Evolutionary conservation across 306 rosid genomes (phyloP).

Genomic region (Dalbergia oliveri): DNA sequence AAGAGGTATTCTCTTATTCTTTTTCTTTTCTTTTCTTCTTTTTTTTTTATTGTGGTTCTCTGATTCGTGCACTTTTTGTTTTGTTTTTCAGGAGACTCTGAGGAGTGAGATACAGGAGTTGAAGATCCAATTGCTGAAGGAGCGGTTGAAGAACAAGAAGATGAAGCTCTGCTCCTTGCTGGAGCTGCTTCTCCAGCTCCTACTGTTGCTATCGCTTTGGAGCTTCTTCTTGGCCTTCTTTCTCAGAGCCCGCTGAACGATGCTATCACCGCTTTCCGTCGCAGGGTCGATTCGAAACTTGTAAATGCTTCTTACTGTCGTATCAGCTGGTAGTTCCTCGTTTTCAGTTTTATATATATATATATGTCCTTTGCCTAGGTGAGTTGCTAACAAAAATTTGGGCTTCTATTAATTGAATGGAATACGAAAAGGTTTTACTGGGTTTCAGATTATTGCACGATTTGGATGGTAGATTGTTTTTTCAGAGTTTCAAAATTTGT

Average conservation of each 20-base stretch:
- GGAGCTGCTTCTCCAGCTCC: conserved; percentile 57
- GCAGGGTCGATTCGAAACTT: not conserved
- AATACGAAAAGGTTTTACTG: not conserved
- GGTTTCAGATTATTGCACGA: not conserved
- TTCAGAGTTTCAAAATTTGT: not conserved
- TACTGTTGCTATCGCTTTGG: conserved; percentile 50
- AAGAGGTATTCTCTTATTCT: not conserved
- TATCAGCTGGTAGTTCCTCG: not conserved
- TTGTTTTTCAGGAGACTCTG: conserved; percentile 43
- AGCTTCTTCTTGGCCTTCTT: conserved; percentile 50
- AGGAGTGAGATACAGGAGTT: conserved; percentile 58
- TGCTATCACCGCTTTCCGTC: not conserved
- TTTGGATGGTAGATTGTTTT: too few relatives aligned
- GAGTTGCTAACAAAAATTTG: too few relatives aligned
- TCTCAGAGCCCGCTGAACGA: conserved; percentile 32
- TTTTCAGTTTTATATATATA: too few relatives aligned
- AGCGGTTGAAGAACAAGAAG: conserved; percentile 55
- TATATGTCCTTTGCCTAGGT: not conserved
- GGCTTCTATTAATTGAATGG: not conserved
- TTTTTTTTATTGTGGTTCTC: not conserved
- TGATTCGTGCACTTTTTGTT: conserved; percentile 9
- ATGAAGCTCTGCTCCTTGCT: conserved; percentile 57
- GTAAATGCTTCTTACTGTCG: not conserved
- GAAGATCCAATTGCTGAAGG: conserved; percentile 58
- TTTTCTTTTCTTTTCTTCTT: not conserved